Evolutionary conservation across 116 monocot genomes (phyloP), one percentile per base, ranked within the genome.

Genomic region (Papilionanthe hybrid): DNA sequence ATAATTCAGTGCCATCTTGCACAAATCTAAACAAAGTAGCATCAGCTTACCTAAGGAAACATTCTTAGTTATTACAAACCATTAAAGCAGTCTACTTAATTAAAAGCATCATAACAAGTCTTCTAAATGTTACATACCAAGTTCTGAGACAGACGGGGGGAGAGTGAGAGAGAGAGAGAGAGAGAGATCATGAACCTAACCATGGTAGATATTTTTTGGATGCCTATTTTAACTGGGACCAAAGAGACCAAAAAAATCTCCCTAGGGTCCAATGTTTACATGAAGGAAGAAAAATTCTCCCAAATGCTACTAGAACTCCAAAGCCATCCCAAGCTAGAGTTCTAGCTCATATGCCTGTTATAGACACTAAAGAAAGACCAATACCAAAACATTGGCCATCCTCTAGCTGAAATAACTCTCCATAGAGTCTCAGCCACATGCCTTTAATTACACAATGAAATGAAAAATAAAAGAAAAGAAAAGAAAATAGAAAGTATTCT

Each of bases 181-280:
- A 63, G 25, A 63, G 63, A 25, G 25, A 25, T 25, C 63, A 69
- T 82, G 67, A 77, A 81, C 84, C 58, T 84, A 80, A 84, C 84
- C 79, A 77, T 84, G 84, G 83, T 23, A 58, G 53, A 44, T 32
- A 42, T 45, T 45, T 45, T 45, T 45, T 28, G 25, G 19, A 7
- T 63, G 23, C 7, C 23, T 58, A 48, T 41, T 32, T 58, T 37
- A 48, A 25, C 76, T 56, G 50, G 79, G 83, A 82, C 77, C 83
- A 79, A 86, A 89, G 86, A 89, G 79, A 82, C 72, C 71, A 79
- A 89, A 89, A 86, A 78, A 65, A 77, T 86, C 55, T 80, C 82
- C 80, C 75, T 78, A 18, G 78, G 75, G 77, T 77, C 83, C 83
- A 15, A 45, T 25, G 58, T 58, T 48, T 32, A 11, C 23, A 72